Percentiles rank a stretch among this genome's conserved stretches.
These are phyloP conservation scores for Xylariales sp. DNA, from an alignment of 2,329 filamentous ascomycete genomes.

Conservation along the genomic window DNA sequence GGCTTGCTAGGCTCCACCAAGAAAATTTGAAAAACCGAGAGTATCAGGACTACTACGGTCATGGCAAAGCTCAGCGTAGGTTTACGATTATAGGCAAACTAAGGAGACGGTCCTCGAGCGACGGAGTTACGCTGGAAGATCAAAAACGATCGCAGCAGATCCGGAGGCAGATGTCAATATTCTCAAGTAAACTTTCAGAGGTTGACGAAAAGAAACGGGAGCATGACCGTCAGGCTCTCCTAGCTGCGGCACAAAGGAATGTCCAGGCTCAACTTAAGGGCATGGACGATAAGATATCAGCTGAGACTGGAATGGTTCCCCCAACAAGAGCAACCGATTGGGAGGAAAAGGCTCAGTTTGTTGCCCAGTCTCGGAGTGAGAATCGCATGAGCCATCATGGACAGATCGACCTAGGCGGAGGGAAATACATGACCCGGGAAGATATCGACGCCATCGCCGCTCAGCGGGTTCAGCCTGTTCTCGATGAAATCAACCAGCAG, in stretches of 20 bases:
- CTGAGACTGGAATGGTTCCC: conserved; percentile 69
- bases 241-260: conserved; percentile 79
- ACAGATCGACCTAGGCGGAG: conserved; percentile 70
- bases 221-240: conserved; percentile 68
- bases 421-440: conserved; percentile 71
- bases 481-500: conserved; percentile 80
- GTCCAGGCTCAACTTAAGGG: conserved; percentile 73
- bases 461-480: conserved; percentile 71
- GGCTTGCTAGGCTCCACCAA: conserved; percentile 74
- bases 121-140: conserved; percentile 59
- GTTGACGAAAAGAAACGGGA: conserved; percentile 71
- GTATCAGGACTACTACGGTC: conserved; percentile 74
- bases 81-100: conserved; percentile 51
- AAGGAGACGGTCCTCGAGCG: conserved; percentile 64
- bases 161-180: conserved; percentile 72
- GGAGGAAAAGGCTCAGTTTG: conserved; percentile 70
- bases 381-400: conserved; percentile 49
- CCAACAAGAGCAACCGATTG: conserved; percentile 68
- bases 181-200: conserved; percentile 63
- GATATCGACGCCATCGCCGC: conserved; percentile 78
- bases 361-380: conserved; percentile 63
- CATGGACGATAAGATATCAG: conserved; percentile 78
- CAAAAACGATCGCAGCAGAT: conserved; percentile 68
- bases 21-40: conserved; percentile 59
- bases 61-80: conserved; percentile 30